These are phyloP conservation scores for Fraxinus nigra DNA, from an alignment of 305 asterid species.

Conservation along the genomic window DNA sequence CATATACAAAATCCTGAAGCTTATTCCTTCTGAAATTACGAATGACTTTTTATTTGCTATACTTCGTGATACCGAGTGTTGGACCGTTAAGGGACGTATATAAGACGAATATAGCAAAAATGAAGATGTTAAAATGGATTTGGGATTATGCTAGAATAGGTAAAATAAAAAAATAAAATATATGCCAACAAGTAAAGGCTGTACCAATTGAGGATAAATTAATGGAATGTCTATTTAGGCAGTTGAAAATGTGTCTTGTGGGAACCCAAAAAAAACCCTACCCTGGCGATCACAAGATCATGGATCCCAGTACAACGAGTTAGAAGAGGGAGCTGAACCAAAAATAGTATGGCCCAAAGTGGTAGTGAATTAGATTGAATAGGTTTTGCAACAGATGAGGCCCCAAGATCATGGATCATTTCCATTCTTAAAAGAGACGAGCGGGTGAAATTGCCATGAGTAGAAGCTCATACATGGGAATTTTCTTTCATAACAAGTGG, in stretches of 20 bases:
- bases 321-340: not conserved
- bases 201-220: not conserved
- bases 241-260: not conserved
- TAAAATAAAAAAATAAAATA: not conserved
- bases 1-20: not conserved
- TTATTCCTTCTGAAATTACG: not conserved
- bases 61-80: not conserved
- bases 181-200: not conserved
- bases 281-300: not conserved
- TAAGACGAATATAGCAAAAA: not conserved
- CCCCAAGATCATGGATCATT: not conserved
- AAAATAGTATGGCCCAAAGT: not conserved
- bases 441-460: not conserved
- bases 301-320: not conserved
- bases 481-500: not conserved
- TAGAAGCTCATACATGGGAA: not conserved
- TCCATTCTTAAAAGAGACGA: not conserved
- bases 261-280: not conserved
- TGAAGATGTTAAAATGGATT: not conserved
- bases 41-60: not conserved
- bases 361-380: not conserved
- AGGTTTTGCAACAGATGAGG: not conserved
- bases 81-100: not conserved
- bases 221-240: not conserved
- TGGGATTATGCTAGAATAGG: not conserved